Conservation (phyloP, 176 grass and related monocot species). For the Typha latifolia region DNA sequence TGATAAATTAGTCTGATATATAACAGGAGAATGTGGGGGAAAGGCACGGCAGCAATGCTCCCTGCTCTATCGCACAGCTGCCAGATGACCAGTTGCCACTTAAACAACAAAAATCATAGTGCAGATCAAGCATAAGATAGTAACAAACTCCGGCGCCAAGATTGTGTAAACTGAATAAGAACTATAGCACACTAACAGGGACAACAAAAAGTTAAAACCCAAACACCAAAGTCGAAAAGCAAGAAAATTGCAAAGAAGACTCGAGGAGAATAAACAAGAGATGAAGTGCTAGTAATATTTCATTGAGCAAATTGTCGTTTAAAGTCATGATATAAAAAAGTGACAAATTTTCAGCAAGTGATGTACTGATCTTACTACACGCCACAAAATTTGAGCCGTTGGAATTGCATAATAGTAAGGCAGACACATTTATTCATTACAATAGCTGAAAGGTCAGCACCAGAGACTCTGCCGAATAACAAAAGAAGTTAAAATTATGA, state of each 20-base stretch:
- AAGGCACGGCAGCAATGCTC: neutral
- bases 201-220: neutral
- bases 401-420: constrained; percentile 1
- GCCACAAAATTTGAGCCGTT: neutral
- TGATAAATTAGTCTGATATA: too few relatives aligned
- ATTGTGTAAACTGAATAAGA: neutral
- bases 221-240: neutral
- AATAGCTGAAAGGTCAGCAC: too few relatives aligned
- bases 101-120: neutral
- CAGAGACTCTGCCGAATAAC: neutral
- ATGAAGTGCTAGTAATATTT: neutral
- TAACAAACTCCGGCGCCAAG: neutral
- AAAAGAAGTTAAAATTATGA: neutral
- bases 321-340: neutral
- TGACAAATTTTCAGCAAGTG: constrained; percentile 1
- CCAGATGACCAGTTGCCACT: neutral
- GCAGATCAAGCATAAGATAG: neutral
- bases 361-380: neutral
- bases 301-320: neutral
- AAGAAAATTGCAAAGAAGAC: neutral
- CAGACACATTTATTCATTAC: neutral
- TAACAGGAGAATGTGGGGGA: too few relatives aligned
- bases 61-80: neutral
- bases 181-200: neutral
- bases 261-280: neutral